phyloP scores from a whole-genome alignment of 176 grass and related monocot genomes.

The sorghum (Sorghum bicolor) region Sorghum_bicolor_NCBIv3 NC_012872.2:1846001-1846500 shows the following conservation, averaged over 20 bases:
- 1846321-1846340: conserved; percentile 94
- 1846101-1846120: not conserved
- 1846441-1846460: conserved; percentile 27
- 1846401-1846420: conserved; percentile 88
- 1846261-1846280: conserved; percentile 20
- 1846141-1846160: not conserved
- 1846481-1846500: not conserved
- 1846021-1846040: not conserved
- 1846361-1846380: conserved; percentile 92
- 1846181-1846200: conserved; percentile 2
- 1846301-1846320: conserved; percentile 59
- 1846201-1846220: not conserved
- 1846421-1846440: conserved; percentile 99
- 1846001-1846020: not conserved
- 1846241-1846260: not conserved
- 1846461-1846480: conserved; percentile 11
- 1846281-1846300: conserved; percentile 50
- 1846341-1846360: conserved; percentile 91
- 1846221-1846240: not conserved
- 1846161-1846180: not conserved
- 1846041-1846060: not conserved
- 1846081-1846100: conserved; percentile 5
- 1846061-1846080: not conserved
- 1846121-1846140: not conserved
- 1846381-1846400: conserved; percentile 93